phyloP scores from a whole-genome alignment of 2,329 filamentous ascomycete genomes.

The Pseudopithomyces chartarum region DNA sequence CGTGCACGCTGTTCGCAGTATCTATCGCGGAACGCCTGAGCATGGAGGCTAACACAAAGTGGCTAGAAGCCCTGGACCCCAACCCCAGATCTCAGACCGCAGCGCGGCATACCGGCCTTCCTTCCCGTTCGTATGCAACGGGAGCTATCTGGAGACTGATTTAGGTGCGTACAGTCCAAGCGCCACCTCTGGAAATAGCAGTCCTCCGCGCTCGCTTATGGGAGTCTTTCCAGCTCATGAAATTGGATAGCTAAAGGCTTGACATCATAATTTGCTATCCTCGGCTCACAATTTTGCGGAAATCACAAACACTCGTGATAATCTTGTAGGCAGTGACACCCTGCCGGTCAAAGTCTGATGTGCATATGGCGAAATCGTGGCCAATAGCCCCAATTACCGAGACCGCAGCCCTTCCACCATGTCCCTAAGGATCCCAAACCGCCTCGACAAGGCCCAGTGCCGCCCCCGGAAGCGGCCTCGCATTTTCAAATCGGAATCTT shows the following conservation, averaged over 20 bases:
- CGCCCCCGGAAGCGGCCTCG: not conserved
- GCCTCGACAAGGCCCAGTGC: constrained; percentile 2
- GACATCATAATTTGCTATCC: not conserved
- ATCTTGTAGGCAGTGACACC: too few species aligned
- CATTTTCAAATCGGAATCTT: not conserved
- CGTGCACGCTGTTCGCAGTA: not conserved
- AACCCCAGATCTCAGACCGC: not conserved
- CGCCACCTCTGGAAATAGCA: not conserved
- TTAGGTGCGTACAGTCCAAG: not conserved
- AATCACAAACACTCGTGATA: too few species aligned
- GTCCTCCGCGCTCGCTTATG: not conserved
- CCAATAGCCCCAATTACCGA: not conserved
- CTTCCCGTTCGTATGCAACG: constrained; percentile 7
- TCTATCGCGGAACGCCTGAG: not conserved
- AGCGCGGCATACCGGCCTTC: not conserved
- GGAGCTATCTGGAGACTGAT: not conserved
- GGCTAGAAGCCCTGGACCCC: not conserved
- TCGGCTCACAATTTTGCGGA: too few species aligned
- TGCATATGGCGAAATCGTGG: not conserved
- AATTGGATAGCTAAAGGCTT: too few species aligned
- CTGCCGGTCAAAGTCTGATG: not conserved
- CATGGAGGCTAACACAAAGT: not conserved
- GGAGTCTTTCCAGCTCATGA: not conserved
- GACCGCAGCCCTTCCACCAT: not conserved
- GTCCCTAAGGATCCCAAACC: not conserved